phyloP scores from a whole-genome alignment of 164 flowering plant species.

The Amborella trichopoda region DNA sequence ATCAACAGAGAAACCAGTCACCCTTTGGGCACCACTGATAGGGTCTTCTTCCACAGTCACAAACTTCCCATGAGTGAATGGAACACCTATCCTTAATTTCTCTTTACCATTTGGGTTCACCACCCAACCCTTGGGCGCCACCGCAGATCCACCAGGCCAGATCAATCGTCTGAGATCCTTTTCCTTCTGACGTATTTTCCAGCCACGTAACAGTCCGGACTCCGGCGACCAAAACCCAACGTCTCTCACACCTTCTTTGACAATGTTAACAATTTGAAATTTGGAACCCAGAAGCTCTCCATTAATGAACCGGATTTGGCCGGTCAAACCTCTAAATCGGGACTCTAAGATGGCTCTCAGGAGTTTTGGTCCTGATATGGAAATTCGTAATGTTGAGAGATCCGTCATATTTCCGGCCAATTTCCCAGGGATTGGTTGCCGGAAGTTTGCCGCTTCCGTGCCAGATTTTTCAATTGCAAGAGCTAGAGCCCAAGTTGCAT shows the following conservation, averaged over 20 bases:
- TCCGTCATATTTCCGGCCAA: neutral
- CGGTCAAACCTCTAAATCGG: constrained; percentile 3
- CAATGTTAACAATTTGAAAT: constrained; percentile 9
- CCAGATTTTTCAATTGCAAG: neutral
- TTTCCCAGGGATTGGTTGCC: neutral
- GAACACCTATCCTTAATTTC: constrained; percentile 27
- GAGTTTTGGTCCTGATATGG: neutral
- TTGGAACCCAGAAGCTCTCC: constrained; percentile 7
- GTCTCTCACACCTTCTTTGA: neutral
- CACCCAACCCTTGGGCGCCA: constrained; percentile 20
- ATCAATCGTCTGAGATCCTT: neutral
- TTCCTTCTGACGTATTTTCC: neutral
- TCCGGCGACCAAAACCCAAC: constrained; percentile 11
- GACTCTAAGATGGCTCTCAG: neutral
- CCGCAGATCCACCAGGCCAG: constrained; percentile 27
- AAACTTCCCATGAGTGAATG: constrained; percentile 20
- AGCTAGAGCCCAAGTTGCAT: neutral
- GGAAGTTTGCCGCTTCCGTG: neutral
- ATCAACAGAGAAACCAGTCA: constrained; percentile 21
- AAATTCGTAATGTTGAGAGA: neutral
- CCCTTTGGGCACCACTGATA: constrained; percentile 3
- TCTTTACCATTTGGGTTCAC: constrained; percentile 16
- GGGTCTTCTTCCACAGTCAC: constrained; percentile 9
- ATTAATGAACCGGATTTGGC: constrained; percentile 2
- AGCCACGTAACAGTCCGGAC: neutral